Evolutionary conservation across 2,329 filamentous ascomycete genomes (phyloP), one percentile per base, ranked within the genome.

Genomic region (Epichloe coenophiala): DNA sequence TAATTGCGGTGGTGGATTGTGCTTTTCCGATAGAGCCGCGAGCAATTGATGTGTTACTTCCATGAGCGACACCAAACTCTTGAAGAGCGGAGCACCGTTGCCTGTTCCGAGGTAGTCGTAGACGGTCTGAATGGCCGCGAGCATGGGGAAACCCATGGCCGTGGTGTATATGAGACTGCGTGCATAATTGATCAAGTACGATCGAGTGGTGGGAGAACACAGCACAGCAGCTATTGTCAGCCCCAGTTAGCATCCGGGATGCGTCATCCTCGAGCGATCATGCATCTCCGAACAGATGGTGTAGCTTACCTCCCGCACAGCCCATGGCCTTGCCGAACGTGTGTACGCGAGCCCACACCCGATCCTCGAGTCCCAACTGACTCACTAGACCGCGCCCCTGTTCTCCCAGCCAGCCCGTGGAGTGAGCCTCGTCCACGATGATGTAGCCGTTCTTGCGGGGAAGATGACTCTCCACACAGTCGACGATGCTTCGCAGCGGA

Each of bases 141-240:
- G 70, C 2, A 75, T 72, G 0, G 82, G 77, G 40, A 79, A 78
- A 0, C 79, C 74, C 66, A 86, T 74, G 33, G 83, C 81, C 0
- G 84, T 88, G 0, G 84, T 87, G 62, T 87, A 89, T 50, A 88
- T 87, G 41, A 88, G 66, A 2, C 77, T 81, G n/a, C 84, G 77
- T 1, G 84, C 83, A 59, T 88, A 88, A 60, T 89, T 88, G 63
- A 88, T 76, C 48, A 88, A 70, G 55, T 87, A 88, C 1, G 77
- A 66, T 23, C 81, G 70, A 0, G 80, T 76, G 1, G 74, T 65
- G 0, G 73, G 63, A 1, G 79, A 78, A 60, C 81, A 86, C 0
- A 88, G 69, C 1, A 88, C 68, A 19, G 81, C 81, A 21, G 63
- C 62, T 63, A 8, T 2, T 23, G 11, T 6, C 8, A 41, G 2